Evolutionary conservation across 73 alveolate genomes (phyloP).

Genomic region (Paramecium octaurelia): DNA sequence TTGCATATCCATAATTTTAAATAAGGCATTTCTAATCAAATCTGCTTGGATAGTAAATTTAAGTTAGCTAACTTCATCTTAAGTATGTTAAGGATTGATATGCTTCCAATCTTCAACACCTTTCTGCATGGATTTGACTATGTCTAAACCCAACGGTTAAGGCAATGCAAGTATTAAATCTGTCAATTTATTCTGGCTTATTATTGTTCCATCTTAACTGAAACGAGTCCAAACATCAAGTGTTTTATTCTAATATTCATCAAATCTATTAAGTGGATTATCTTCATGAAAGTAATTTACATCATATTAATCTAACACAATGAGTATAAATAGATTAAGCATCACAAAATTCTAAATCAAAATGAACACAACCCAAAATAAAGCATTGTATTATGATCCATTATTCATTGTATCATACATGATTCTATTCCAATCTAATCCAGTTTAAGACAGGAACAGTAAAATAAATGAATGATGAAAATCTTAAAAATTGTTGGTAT

Average conservation of each 20-base stretch:
- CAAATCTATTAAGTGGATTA: slow-evolving; percentile 11
- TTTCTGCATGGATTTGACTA: neutral
- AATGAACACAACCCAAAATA: slow-evolving; percentile 41
- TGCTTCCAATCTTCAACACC: slow-evolving; percentile 6
- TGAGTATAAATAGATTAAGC: slow-evolving; percentile 20
- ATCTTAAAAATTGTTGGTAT: slow-evolving; percentile 77
- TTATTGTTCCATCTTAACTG: neutral
- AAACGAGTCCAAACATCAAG: neutral
- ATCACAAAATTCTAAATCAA: slow-evolving; percentile 12
- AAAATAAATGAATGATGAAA: slow-evolving; percentile 84
- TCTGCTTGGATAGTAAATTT: neutral
- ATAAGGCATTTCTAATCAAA: neutral
- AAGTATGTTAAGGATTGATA: neutral
- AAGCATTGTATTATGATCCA: slow-evolving; percentile 23
- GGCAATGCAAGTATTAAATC: neutral
- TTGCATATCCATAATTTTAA: neutral
- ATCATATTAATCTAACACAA: slow-evolving; percentile 25
- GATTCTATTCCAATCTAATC: slow-evolving; percentile 90
- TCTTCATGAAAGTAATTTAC: slow-evolving; percentile 27
- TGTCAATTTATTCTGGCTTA: neutral
- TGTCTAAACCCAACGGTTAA: slow-evolving; percentile 7
- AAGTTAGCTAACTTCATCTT: neutral
- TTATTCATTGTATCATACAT: slow-evolving; percentile 73
- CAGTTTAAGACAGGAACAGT: slow-evolving; percentile 87
- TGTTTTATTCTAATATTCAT: neutral